These are phyloP conservation scores for Fusarium bactridioides DNA, from an alignment of 2,329 filamentous ascomycete species.

Conservation along the genomic window DNA sequence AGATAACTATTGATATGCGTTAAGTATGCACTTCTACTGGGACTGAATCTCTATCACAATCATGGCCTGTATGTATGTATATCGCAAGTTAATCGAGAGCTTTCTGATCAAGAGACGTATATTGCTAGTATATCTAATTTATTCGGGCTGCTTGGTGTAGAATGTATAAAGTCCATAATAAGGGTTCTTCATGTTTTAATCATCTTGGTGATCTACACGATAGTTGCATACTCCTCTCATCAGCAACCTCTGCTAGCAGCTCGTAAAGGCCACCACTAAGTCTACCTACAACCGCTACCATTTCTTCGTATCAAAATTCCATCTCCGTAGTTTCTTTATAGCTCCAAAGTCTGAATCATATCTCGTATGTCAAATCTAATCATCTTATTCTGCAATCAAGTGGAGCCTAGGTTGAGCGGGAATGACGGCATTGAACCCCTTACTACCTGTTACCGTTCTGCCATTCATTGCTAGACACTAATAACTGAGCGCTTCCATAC, in stretches of 20 bases:
- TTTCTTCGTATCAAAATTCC: background rate
- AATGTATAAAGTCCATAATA: background rate
- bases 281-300: background rate
- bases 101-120: background rate
- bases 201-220: background rate
- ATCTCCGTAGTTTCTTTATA: background rate
- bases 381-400: conserved; percentile 11
- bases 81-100: background rate
- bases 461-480: background rate
- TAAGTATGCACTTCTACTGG: background rate
- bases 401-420: conserved; percentile 14
- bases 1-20: background rate
- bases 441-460: background rate
- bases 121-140: background rate
- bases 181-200: background rate
- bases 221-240: background rate
- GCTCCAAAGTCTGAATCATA: background rate
- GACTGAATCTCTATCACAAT: background rate
- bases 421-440: conserved; percentile 27
- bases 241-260: background rate
- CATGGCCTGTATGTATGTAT: background rate
- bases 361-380: conserved; percentile 6
- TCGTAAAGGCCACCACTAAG: background rate
- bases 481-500: background rate
- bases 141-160: too few species aligned